Base-by-base conservation (phyloP, 2,329 filamentous ascomycete species). In the Sporothrix humicola region DNA sequence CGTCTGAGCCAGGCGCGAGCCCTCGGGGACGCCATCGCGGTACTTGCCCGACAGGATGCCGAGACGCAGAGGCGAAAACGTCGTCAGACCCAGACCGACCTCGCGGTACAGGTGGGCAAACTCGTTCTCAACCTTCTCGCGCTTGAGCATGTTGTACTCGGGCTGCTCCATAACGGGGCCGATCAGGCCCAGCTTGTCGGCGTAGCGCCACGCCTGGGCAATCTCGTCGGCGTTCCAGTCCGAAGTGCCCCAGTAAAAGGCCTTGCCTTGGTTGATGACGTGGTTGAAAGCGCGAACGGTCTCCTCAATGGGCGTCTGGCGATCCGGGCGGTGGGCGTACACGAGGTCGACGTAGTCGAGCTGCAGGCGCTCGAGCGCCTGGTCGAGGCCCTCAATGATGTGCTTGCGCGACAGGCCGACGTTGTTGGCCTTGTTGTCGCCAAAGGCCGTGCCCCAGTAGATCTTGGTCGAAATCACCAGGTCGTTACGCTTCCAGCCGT, bases 241-340 rank as follows among this genome's bases (percentile, higher is more conserved):
- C 1, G 89, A 91, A 0, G 90, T 92, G 56, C 90, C 90, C 90
- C 91, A 92, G 84, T 92, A 92, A 76, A 92, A 86, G 0, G 90
- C 89, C 82, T 91, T 89, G 73, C 91, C 88, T 88, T 82, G 90
- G 89, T 82, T 88, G 77, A 83, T 87, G 75, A 81, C 81, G 79
- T 83, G 83, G 77, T 80, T 85, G 81, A 83, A 86, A 74, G 80
- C 85, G 77, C 84, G 85, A 71, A 91, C 89, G 61, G 89, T 87
- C 81, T 91, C 89, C 80, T 87, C 87, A 84, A 90, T 89, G 2
- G 87, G 87, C 2, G 88, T 89, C 72, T 83, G 83, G 26, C 82
- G 81, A 76, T 91, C 89, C n/a, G 87, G 86, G 46, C 89, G 84
- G 80, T 91, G 89, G 3, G 89, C 88, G 72, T 90, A 88, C 50